Evolutionary conservation across 805 yeast genomes (phyloP).

Genomic region (Candida ovalis): DNA sequence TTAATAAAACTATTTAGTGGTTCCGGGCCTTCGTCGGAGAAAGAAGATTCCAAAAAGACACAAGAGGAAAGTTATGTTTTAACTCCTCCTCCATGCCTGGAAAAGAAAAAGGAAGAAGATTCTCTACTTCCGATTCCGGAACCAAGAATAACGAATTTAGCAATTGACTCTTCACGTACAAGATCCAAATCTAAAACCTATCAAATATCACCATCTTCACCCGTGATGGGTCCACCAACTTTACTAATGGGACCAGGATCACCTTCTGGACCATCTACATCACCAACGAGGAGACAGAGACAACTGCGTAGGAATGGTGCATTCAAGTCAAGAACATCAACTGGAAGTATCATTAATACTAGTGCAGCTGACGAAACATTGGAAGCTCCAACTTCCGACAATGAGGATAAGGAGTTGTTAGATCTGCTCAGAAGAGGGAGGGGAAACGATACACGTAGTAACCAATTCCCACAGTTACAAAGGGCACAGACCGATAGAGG

Average conservation of each 20-base stretch:
- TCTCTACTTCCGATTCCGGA: neutral
- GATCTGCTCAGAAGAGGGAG: constrained; percentile 4
- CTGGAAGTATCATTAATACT: neutral
- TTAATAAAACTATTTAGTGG: constrained; percentile 3
- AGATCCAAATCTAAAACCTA: neutral
- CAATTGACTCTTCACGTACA: neutral
- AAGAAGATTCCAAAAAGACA: neutral
- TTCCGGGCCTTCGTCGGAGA: neutral
- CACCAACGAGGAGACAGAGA: neutral
- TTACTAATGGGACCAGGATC: neutral
- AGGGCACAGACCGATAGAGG: neutral
- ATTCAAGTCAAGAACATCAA: neutral
- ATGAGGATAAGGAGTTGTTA: constrained; percentile 9
- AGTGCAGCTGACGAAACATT: neutral
- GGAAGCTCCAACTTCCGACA: neutral
- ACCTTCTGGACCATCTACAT: neutral
- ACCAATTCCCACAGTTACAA: neutral
- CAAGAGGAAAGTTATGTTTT: constrained; percentile 1
- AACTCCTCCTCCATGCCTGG: neutral
- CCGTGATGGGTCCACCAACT: neutral
- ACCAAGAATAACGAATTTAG: neutral
- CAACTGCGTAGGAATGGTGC: neutral
- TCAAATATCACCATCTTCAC: neutral
- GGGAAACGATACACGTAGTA: constrained; percentile 9
- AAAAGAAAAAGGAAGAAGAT: neutral